Conservation (phyloP, 257 asterid species). For the Ajuga chamaepitys region DNA sequence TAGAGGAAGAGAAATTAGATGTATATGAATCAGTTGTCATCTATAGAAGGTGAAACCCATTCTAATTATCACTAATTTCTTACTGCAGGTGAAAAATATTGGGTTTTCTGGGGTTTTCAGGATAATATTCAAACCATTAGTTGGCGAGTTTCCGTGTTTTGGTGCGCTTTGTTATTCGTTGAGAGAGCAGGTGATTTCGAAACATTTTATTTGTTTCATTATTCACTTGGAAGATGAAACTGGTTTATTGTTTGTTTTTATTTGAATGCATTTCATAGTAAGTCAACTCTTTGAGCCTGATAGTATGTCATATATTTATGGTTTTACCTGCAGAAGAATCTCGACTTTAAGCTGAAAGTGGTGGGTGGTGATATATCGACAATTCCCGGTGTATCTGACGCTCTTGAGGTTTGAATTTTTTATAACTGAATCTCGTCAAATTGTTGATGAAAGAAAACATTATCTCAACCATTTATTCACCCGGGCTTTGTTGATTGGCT, state of each 20-base stretch:
- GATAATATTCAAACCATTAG: slow-evolving; percentile 83
- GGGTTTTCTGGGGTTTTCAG: slow-evolving; percentile 94
- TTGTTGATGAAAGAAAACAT: background rate
- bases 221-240: background rate
- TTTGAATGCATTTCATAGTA: background rate
- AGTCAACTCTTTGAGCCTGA: background rate
- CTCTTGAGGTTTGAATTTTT: slow-evolving; percentile 62
- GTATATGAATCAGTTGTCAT: background rate
- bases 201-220: background rate
- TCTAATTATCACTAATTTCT: background rate
- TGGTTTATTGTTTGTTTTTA: background rate
- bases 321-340: slow-evolving; percentile 55
- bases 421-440: background rate
- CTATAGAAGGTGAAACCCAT: too few species aligned
- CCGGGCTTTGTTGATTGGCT: background rate
- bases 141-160: slow-evolving; percentile 81
- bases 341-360: slow-evolving; percentile 81
- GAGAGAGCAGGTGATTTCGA: slow-evolving; percentile 54
- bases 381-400: slow-evolving; percentile 89
- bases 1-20: background rate
- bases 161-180: slow-evolving; percentile 85
- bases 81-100: slow-evolving; percentile 71
- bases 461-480: background rate
- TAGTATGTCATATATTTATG: background rate
- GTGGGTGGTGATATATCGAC: slow-evolving; percentile 79